Conservation (phyloP, 2,329 filamentous ascomycete species). For the Pseudogymnoascus sp. region DNA sequence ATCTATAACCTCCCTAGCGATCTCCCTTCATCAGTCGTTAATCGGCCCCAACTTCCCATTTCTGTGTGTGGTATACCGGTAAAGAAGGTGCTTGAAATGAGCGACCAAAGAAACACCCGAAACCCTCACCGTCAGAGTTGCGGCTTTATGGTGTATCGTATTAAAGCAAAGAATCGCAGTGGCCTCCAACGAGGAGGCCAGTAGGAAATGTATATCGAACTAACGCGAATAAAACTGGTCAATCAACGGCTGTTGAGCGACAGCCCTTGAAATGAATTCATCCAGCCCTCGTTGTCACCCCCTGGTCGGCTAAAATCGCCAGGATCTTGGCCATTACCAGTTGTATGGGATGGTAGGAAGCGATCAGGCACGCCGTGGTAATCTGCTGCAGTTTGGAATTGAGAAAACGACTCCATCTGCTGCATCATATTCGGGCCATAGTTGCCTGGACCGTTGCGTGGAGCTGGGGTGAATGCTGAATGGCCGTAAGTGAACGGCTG, state of each 20-base stretch:
- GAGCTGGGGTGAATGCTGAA: slow-evolving; percentile 36
- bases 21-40: slow-evolving; percentile 8
- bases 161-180: slow-evolving; percentile 8
- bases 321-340: slow-evolving; percentile 31
- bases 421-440: slow-evolving; percentile 37
- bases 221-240: neutral
- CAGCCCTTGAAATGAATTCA: slow-evolving; percentile 59
- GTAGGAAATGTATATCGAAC: neutral
- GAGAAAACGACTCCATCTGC: slow-evolving; percentile 37
- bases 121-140: neutral
- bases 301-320: slow-evolving; percentile 38
- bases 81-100: neutral
- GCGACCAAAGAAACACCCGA: slow-evolving; percentile 1
- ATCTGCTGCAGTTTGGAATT: slow-evolving; percentile 36
- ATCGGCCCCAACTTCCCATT: neutral
- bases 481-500: slow-evolving; percentile 36
- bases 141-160: slow-evolving; percentile 4
- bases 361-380: slow-evolving; percentile 43
- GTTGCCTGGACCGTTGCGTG: slow-evolving; percentile 29
- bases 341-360: slow-evolving; percentile 37
- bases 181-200: neutral
- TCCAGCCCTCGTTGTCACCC: slow-evolving; percentile 48
- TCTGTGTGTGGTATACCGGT: slow-evolving; percentile 5
- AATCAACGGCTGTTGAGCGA: slow-evolving; percentile 50
- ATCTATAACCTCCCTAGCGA: slow-evolving; percentile 1